phyloP scores from a whole-genome alignment of 83 land plant species.

The Picea engelmannii region DNA sequence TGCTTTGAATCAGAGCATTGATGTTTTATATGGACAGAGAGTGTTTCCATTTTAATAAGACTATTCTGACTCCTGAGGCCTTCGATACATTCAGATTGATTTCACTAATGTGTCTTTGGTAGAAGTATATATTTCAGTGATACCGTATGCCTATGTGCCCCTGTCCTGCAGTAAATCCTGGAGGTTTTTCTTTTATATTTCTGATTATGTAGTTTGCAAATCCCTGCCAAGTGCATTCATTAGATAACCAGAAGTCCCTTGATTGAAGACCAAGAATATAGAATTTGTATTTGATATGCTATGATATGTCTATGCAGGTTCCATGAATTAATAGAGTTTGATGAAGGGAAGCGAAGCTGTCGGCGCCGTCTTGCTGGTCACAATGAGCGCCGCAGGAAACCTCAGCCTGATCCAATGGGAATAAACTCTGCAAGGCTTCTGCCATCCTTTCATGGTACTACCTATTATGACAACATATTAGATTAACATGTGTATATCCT shows the following conservation, averaged over 20 bases:
- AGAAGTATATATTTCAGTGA: background rate
- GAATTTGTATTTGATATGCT: background rate
- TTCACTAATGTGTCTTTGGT: background rate
- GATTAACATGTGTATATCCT: background rate
- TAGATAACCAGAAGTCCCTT: background rate
- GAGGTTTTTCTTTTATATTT: background rate
- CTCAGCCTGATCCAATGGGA: slow-evolving; percentile 58
- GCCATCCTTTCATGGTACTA: slow-evolving; percentile 10
- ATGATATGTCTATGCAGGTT: slow-evolving; percentile 38
- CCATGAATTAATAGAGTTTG: slow-evolving; percentile 76
- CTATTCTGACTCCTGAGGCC: no score
- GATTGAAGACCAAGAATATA: background rate
- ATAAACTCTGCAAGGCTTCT: slow-evolving; percentile 35
- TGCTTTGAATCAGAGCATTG: background rate
- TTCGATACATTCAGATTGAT: background rate
- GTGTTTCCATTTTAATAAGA: background rate
- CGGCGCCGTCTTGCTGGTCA: slow-evolving; percentile 83
- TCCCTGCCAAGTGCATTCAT: background rate
- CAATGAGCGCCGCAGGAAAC: slow-evolving; percentile 82
- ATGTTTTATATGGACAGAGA: background rate
- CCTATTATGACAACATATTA: background rate
- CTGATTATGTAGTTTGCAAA: background rate
- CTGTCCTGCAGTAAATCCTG: slow-evolving; percentile 1
- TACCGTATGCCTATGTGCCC: background rate
- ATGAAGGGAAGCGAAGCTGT: slow-evolving; percentile 86